Base-by-base conservation (phyloP, 2,329 filamentous ascomycete species). In the Phymatotrichopsis omnivora region DNA sequence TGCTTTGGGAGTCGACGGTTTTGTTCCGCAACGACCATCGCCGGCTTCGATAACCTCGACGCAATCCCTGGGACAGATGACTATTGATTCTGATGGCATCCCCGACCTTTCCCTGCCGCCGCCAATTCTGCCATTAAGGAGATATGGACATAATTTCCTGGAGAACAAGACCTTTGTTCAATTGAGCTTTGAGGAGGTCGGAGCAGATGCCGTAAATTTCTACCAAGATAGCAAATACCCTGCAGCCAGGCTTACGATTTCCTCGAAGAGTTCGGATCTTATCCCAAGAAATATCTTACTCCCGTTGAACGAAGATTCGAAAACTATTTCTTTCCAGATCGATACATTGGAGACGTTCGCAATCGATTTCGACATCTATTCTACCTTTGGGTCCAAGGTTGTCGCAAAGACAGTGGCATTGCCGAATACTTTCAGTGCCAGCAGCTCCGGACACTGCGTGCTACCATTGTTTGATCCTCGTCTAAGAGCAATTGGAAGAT, bases 171-270 rank as follows among this genome's bases (percentile, higher is more conserved):
- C 87, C 0, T 93, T 95, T 53, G 79, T 98, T 10, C 85, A 95
- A 59, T 82, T 98, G 54, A 85, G 75, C 57, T 96, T 98, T 59
- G 85, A 89, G 40, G 80, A 81, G 49, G 69, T 75, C 20, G 78
- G 73, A 38, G 76, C 68, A 22, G 73, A 91, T 38, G 83, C 91
- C 0, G 79, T 98, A 40, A 67, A 83, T n/a, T 98, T 98, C 66
- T 95, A 96, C 67, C 89, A 95, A 61, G 84, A 93, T 57, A 86
- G 85, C 61, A 94, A 95, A 62, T 94, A 98, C 59, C 91, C 91
- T 14, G 91, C 91, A 16, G 85, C 91, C 41, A 80, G 91, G 40
- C 74, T 98, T 44, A 96, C 91, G 0, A 93, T 98, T 50, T 96
- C 91, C 1, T 95, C 89, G 33, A 96, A 98, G 64, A 76, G 85